phyloP scores from a whole-genome alignment of 257 asterid species.

The Verbascum thapsus region DNA sequence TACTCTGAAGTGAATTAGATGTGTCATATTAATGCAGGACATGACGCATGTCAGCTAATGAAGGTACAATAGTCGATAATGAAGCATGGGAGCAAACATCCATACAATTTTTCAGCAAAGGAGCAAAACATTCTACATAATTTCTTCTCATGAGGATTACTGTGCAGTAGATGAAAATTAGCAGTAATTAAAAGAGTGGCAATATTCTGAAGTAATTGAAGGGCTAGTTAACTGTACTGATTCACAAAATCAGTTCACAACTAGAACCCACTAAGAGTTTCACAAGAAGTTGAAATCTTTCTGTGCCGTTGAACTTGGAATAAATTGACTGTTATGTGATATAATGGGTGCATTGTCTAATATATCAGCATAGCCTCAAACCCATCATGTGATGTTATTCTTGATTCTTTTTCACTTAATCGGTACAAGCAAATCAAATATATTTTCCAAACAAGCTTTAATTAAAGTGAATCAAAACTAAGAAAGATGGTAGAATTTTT shows the following conservation, averaged over 20 bases:
- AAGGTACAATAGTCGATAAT: neutral
- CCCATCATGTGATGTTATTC: conserved; percentile 2
- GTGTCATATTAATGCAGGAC: neutral
- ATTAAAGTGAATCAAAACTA: conserved; percentile 3
- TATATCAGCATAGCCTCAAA: neutral
- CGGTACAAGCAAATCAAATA: conserved; percentile 3
- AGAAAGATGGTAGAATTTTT: conserved; percentile 13
- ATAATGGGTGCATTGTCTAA: conserved; percentile 1
- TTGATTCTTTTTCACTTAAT: neutral
- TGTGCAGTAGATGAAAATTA: neutral
- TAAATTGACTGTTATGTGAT: conserved; percentile 10
- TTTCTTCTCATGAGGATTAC: neutral
- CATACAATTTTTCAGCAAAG: neutral
- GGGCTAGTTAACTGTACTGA: neutral
- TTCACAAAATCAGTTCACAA: neutral
- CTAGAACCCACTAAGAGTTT: neutral
- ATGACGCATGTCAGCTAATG: neutral
- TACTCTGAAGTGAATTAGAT: neutral
- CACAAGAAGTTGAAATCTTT: neutral
- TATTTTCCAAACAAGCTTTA: neutral
- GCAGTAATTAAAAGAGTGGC: neutral
- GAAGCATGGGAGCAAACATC: neutral
- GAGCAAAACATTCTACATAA: neutral
- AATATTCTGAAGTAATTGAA: neutral
- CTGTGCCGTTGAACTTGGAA: neutral